Evolutionary conservation across 2,329 filamentous ascomycete genomes (phyloP), one percentile per base, ranked within the genome.

Genomic region (Epichloe typhina): DNA sequence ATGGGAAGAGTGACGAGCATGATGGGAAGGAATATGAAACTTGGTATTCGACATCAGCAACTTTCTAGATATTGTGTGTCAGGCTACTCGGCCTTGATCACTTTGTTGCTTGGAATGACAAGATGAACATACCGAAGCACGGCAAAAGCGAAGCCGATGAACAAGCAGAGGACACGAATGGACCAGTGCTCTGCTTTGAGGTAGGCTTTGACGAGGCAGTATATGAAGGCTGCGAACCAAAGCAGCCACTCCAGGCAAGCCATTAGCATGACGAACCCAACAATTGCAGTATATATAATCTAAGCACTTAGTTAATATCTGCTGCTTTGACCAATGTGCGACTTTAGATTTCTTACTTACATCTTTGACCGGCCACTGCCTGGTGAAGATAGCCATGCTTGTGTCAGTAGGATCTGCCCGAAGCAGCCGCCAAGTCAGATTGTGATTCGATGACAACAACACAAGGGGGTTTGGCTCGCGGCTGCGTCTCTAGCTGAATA

Each of bases 1-100:
- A 97, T 73, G 0, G 91, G 91, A 4, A 97, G 73, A 0, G 90
- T 97, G 46, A 95, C 88, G 21, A 96, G 68, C 89, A 97, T 95
- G 57, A 96, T 86, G 0, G 91, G 91, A 31, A 97, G 73, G 67
- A 95, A 97, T 38, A 95, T 85, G 50, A 76, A 75, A 60, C 88
- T 93, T 58, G 43, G 62, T 46, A 11, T 11, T 33, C 39, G 15
- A 6, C 6, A 36, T 50, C 41, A 52, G 46, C 33, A 15, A 31
- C 31, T 31, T 15, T 48, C n/a, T 31, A 13, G 12, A 31, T 31
- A 31, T 17, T 11, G 37, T 9, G n/a, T 31, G 12, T 5, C 12
- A 35, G 5, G 5, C 8, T n/a, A 15, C 47, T 13, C 12, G 6
- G 38, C 40, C 23, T 49, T n/a, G 5, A 11, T 17, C 38, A 43